These are phyloP conservation scores for Fremontodendron californicum DNA, from an alignment of 345 rosid genomes.

Conservation along the genomic window DNA sequence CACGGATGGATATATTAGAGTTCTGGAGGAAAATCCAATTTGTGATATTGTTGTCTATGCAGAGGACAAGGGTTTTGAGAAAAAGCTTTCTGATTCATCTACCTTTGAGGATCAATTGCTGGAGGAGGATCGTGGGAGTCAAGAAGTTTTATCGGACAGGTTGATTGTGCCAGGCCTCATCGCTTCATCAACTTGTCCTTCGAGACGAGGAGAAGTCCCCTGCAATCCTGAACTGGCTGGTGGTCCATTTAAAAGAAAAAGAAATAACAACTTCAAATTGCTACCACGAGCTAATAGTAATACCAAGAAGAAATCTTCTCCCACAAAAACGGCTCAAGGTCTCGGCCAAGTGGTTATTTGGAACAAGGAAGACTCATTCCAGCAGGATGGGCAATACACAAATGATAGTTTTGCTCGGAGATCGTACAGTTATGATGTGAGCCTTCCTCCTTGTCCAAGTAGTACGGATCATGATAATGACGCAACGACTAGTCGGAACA, in stretches of 20 bases:
- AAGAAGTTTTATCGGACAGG: conserved; percentile 8
- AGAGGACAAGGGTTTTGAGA: conserved; percentile 6
- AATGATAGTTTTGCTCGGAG: conserved; percentile 20
- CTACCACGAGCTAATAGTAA: conserved; percentile 24
- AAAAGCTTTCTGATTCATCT: conserved; percentile 20
- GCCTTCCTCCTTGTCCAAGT: conserved; percentile 48
- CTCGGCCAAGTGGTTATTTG: conserved; percentile 11
- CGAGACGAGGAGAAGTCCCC: conserved; percentile 15
- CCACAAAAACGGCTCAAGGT: conserved; percentile 7
- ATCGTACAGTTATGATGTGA: conserved; percentile 26
- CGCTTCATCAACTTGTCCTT: conserved; percentile 30
- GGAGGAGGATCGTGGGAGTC: conserved; percentile 11
- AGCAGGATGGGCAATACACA: conserved; percentile 14
- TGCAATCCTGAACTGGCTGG: conserved; percentile 18
- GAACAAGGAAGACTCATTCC: conserved; percentile 15
- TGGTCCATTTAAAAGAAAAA: conserved; percentile 29
- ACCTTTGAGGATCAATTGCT: conserved; percentile 8
- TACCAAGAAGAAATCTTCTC: conserved; percentile 18
- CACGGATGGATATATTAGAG: conserved; percentile 7
- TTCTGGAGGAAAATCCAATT: conserved; percentile 19
- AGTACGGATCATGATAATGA: conserved; percentile 24
- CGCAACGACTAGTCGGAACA: conserved; percentile 38
- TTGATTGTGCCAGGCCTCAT: conserved; percentile 32
- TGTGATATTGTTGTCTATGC: conserved; percentile 19
- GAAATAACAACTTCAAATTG: conserved; percentile 18